Conservation (phyloP, 768 basidiomycete genomes). For the Suillus subalutaceus region DNA sequence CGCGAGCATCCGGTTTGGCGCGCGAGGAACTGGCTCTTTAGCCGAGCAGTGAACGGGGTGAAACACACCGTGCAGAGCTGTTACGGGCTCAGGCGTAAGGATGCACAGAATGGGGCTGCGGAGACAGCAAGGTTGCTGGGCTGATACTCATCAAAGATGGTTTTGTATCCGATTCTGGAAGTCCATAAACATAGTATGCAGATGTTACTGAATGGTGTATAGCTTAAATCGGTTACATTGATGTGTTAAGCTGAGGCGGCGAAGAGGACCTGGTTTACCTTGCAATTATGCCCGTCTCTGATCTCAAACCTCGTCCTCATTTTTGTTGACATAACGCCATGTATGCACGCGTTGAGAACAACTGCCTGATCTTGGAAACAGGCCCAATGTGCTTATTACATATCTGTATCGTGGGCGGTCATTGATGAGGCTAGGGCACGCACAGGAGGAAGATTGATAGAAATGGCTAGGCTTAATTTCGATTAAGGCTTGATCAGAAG, state of each 20-base stretch:
- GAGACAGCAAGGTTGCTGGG: slow-evolving; percentile 20
- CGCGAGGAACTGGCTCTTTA: slow-evolving; percentile 34
- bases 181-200: not conserved
- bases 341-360: not conserved
- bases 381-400: not conserved
- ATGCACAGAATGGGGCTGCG: not conserved
- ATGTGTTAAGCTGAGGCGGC: not conserved
- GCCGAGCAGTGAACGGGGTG: slow-evolving; percentile 17
- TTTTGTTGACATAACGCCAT: not conserved
- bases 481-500: not conserved
- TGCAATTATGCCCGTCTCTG: not conserved
- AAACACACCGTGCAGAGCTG: slow-evolving; percentile 11
- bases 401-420: not conserved
- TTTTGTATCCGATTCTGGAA: not conserved
- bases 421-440: not conserved
- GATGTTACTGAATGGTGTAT: not conserved
- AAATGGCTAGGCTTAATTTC: not conserved
- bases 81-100: slow-evolving; percentile 13
- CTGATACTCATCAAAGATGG: slow-evolving; percentile 6
- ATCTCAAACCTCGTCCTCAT: not conserved
- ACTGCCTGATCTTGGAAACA: not conserved
- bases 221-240: not conserved
- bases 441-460: not conserved
- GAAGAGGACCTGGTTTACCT: too few relatives aligned
- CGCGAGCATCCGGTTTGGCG: slow-evolving; percentile 37